These are phyloP conservation scores for Cladosporium phlei DNA, from an alignment of 2,329 filamentous ascomycete species.

Conservation along the genomic window DNA sequence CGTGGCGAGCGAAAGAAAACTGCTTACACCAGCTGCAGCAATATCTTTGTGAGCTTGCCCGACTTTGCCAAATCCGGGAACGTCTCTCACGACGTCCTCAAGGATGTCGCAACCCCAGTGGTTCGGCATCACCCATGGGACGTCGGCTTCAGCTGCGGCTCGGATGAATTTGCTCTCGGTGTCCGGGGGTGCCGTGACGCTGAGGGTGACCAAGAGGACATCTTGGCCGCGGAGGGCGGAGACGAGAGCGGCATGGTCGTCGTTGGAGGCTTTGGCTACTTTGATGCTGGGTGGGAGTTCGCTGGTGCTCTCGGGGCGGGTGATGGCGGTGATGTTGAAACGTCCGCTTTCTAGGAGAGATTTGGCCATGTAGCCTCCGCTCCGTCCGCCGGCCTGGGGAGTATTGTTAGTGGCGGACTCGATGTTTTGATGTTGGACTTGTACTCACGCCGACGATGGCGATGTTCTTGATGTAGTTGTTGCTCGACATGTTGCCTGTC, in stretches of 20 bases:
- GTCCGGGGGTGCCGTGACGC: constrained; percentile 27
- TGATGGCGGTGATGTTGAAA: constrained; percentile 49
- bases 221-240: constrained; percentile 35
- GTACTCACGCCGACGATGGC: constrained; percentile 37
- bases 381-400: constrained; percentile 33
- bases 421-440: background rate
- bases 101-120: constrained; percentile 31
- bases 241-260: constrained; percentile 36
- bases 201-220: constrained; percentile 37
- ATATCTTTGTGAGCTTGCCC: constrained; percentile 22
- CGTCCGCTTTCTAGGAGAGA: constrained; percentile 42
- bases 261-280: constrained; percentile 45
- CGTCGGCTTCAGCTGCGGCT: constrained; percentile 35
- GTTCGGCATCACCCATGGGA: constrained; percentile 39
- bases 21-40: constrained; percentile 23
- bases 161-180: constrained; percentile 29
- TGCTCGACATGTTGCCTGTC: constrained; percentile 1
- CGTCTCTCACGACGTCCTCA: constrained; percentile 23
- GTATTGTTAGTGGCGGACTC: background rate
- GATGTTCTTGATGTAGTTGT: constrained; percentile 33
- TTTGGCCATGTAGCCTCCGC: constrained; percentile 36
- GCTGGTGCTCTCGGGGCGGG: constrained; percentile 40
- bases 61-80: constrained; percentile 15
- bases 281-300: constrained; percentile 39
- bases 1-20: constrained; percentile 25